Conservation (phyloP, 768 basidiomycete genomes). For the Boletus rex-veris region DNA sequence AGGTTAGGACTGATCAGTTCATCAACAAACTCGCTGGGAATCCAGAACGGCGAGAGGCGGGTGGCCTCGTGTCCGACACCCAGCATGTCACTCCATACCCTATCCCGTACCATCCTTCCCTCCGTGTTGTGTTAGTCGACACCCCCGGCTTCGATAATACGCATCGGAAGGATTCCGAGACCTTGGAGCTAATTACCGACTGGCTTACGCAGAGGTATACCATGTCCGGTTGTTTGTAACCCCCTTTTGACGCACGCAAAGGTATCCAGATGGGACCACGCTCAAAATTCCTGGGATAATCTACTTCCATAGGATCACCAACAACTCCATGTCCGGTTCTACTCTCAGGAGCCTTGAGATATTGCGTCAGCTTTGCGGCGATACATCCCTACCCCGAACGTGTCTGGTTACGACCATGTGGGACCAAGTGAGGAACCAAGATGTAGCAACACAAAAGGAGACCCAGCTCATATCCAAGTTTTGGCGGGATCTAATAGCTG, state of each 20-base stretch:
- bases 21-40: slow-evolving; percentile 9
- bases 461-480: slow-evolving; percentile 24
- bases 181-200: slow-evolving; percentile 8
- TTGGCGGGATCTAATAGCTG: slow-evolving; percentile 13
- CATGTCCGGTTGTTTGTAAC: neutral
- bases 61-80: slow-evolving; percentile 14
- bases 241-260: neutral
- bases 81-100: slow-evolving; percentile 2
- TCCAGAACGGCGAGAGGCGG: neutral
- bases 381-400: slow-evolving; percentile 26
- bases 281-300: slow-evolving; percentile 30
- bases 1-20: slow-evolving; percentile 1
- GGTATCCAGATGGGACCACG: slow-evolving; percentile 2
- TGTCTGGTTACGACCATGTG: slow-evolving; percentile 39
- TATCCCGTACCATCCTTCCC: neutral
- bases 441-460: slow-evolving; percentile 13
- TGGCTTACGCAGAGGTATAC: slow-evolving; percentile 19
- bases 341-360: slow-evolving; percentile 30
- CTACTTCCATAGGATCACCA: slow-evolving; percentile 35
- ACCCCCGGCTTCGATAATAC: slow-evolving; percentile 24
- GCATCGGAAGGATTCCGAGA: slow-evolving; percentile 9
- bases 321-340: slow-evolving; percentile 33
- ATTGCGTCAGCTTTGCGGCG: slow-evolving; percentile 37
- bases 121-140: slow-evolving; percentile 17
- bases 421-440: slow-evolving; percentile 22